Evolutionary conservation across 306 rosid genomes (phyloP), one percentile per base, ranked within the genome.

Genomic region (Oxytropis ochrocephala): DNA sequence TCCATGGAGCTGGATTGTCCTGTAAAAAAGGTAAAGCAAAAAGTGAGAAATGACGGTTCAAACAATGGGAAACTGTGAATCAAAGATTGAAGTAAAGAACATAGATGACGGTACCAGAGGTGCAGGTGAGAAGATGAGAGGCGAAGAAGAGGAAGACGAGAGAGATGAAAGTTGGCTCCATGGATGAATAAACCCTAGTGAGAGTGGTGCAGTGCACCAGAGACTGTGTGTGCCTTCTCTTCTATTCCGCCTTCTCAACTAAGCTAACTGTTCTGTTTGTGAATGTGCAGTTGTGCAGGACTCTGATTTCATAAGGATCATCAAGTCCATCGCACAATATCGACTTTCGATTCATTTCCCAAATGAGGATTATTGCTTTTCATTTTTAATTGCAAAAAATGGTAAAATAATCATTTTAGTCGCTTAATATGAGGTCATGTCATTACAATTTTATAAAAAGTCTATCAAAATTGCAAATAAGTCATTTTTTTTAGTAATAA

Each of bases 1-100:
- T 89, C 91, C 85, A 92, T 82, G 64, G 80, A 69, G 68, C 70
- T 76, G 32, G 86, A 75, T 65, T 81, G 74, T 35, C 77, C 89
- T 83, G 75, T 43, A 42, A 44, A 43, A 46, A 72, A 49, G 30
- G 44, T 43, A 66, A 41, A 27, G 48, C 36, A 27, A 48, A 39
- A 72, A 36, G 73, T 47, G 65, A 42, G 57, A 56, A 69, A 69
- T 54, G 53, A 35, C 7, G 62, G 17, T 19, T 62, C 1, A 51
- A 47, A 44, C 18, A 13, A 49, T 8, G 53, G 21, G 50, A 58
- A 18, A 38, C 4, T 14, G 56, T 9, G n/a, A 70, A 70, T 62
- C 18, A 5, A 38, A 39, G 52, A 35, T 39, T 49, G 80, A 52
- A 69, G 32, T 69, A 4, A 54, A 27, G 33, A n/a, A 33, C n/a